Conservation (phyloP, 2,329 filamentous ascomycete species). For the Fusarium brachygibbosum region DNA sequence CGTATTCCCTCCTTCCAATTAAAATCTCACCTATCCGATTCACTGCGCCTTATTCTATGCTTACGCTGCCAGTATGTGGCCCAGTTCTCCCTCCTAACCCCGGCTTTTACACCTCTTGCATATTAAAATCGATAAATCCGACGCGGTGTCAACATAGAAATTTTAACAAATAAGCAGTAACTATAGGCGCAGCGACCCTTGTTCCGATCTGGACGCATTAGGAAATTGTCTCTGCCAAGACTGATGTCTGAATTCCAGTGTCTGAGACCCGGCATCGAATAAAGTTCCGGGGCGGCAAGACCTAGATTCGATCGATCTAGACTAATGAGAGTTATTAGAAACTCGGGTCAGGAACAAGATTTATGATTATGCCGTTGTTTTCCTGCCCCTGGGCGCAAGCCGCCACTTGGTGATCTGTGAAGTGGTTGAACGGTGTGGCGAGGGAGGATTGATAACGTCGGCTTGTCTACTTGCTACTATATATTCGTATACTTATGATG, state of each 20-base stretch:
- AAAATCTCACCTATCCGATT: neutral
- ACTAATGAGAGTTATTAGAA: neutral
- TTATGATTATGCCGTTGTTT: neutral
- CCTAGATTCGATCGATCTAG: slow-evolving; percentile 2
- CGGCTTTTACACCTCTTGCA: neutral
- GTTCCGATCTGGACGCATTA: slow-evolving; percentile 2
- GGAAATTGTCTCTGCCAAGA: slow-evolving; percentile 2
- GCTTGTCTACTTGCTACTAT: accelerated
- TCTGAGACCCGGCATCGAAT: slow-evolving; percentile 5
- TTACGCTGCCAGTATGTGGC: neutral
- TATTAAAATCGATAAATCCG: neutral
- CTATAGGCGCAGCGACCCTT: neutral
- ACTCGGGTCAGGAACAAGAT: slow-evolving; percentile 19
- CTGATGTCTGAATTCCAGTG: slow-evolving; percentile 34
- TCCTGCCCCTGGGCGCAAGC: slow-evolving; percentile 7
- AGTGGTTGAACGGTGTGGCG: neutral
- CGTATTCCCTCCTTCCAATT: neutral
- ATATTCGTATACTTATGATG: too few relatives aligned
- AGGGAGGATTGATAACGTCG: neutral
- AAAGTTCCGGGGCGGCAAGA: slow-evolving; percentile 19
- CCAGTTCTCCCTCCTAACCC: neutral
- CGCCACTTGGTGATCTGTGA: neutral
- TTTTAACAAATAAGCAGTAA: neutral
- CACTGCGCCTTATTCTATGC: neutral
- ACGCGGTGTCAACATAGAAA: neutral